Evolutionary conservation across 2,329 filamentous ascomycete genomes (phyloP).

Genomic region (Epichloe gansuensis): DNA sequence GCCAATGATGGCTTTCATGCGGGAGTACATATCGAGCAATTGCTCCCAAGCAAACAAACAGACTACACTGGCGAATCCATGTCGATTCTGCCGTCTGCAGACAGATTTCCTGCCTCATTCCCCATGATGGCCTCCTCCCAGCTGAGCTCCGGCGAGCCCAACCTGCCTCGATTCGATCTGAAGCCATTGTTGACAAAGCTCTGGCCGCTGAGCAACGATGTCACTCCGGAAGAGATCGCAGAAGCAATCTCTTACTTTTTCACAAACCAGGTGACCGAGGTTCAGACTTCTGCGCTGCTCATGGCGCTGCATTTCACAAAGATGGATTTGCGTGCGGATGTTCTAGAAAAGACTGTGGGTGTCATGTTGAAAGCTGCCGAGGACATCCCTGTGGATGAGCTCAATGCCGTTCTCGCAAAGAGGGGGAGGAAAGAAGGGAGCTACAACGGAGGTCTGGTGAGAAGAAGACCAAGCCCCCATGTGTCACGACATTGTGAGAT

Average conservation of each 20-base stretch:
- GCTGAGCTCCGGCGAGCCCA: constrained; percentile 14
- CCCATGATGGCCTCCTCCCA: constrained; percentile 19
- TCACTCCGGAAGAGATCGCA: constrained; percentile 72
- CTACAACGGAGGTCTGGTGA: constrained; percentile 74
- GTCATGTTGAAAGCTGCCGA: constrained; percentile 75
- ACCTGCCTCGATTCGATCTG: constrained; percentile 38
- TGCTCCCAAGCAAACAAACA: background rate
- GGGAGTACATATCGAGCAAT: background rate
- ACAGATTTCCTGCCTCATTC: background rate
- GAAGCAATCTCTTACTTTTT: constrained; percentile 86
- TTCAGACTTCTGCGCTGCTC: constrained; percentile 75
- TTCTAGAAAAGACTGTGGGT: constrained; percentile 71
- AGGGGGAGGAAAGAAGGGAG: constrained; percentile 51
- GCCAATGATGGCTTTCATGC: background rate
- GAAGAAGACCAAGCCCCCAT: constrained; percentile 14
- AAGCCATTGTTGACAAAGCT: constrained; percentile 61
- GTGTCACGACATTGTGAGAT: background rate
- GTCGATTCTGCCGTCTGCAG: background rate
- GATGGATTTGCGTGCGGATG: constrained; percentile 70
- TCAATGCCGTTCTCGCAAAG: constrained; percentile 47
- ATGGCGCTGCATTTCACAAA: constrained; percentile 88
- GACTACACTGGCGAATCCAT: no score
- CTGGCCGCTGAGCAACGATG: constrained; percentile 45
- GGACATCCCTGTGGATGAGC: constrained; percentile 49
- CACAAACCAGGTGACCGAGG: constrained; percentile 74